Base-by-base conservation (phyloP, 257 asterid species). In the Nicotiana tomentosiformis region DNA sequence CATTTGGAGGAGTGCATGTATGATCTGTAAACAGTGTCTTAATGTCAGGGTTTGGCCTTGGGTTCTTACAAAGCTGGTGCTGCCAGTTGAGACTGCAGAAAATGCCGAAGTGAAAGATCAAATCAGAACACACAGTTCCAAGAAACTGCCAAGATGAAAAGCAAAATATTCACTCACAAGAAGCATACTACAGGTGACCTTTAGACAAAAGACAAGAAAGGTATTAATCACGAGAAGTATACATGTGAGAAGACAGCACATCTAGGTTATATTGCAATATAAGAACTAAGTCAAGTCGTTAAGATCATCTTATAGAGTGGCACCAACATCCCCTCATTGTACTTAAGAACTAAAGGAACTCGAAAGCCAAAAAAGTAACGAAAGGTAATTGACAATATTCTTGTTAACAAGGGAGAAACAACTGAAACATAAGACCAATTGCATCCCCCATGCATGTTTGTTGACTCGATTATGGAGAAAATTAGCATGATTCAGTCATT, bases 51-150 rank as follows among this genome's bases (percentile, higher is more conserved):
- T 94, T 95, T 66, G 97, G 90, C 93, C 99, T 92, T 10, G 97
- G 99, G 85, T 92, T 94, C 88, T 95, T 94, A 84, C 99, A 95
- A 51, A 95, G 96, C 89, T 95, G 99, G 88, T 95, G 99, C 91
- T 95, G 99, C 99, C 99, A 95, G 88, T 95, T 95, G 87, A 95
- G 91, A 89, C 99, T 95, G 92, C 83, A 89, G 62, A 80, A 60
- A 86, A 83, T 10, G 43, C 51, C 64, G 15, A 74, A 74, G 43
- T 23, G 23, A 76, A 74, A 26, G 23, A 76, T 51, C 64, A 51
- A 51, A 76, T 51, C 5, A 76, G 53, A 76, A 76, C 62, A 15
- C 29, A 76, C 3, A 11, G 29, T 51, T 7, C 62, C 37, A 76
- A 76, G 62, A 43, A 76, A 76, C 80, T 76, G 37, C 46, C 64